Conservation (phyloP, 2,329 filamentous ascomycete species). For the Coccinonectria pachysandricola region DNA sequence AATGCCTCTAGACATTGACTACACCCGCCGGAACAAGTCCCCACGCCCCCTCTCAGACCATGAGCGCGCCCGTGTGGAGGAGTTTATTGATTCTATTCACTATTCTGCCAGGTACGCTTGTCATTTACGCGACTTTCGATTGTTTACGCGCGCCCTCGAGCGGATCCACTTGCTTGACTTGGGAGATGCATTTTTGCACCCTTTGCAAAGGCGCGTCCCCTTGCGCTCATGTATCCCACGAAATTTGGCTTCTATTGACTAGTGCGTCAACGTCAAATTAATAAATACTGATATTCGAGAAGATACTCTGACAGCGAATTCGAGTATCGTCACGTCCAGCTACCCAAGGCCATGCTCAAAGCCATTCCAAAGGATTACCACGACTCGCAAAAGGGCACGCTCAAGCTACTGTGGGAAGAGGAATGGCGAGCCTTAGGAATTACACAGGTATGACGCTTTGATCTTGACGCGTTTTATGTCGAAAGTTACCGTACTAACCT, state of each 20-base stretch:
- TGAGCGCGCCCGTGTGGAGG: conserved; percentile 76
- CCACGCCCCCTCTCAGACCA: conserved; percentile 70
- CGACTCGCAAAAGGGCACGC: conserved; percentile 75
- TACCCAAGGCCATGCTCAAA: conserved; percentile 97
- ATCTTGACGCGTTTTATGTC: too few relatives aligned
- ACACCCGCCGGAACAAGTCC: conserved; percentile 73
- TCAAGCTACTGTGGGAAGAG: conserved; percentile 96
- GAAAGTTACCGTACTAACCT: too few relatives aligned
- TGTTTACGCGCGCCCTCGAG: too few relatives aligned
- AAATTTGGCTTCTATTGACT: too few relatives aligned
- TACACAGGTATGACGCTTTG: conserved; percentile 61
- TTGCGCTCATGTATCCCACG: too few relatives aligned
- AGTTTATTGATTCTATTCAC: conserved; percentile 88
- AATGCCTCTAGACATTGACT: conserved; percentile 54
- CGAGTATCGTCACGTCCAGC: conserved; percentile 95
- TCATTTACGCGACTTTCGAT: too few relatives aligned
- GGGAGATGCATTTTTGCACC: too few relatives aligned
- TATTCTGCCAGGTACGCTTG: conserved; percentile 71
- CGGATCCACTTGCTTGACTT: too few relatives aligned
- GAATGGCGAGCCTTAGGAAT: conserved; percentile 97
- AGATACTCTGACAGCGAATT: conserved; percentile 90
- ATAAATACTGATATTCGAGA: too few relatives aligned
- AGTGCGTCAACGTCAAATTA: too few relatives aligned
- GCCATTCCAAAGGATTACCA: conserved; percentile 92
- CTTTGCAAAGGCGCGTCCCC: too few relatives aligned